These are phyloP conservation scores for Sarocladiaceae sp. DNA, from an alignment of 2,329 filamentous ascomycete species.

Conservation along the genomic window DNA sequence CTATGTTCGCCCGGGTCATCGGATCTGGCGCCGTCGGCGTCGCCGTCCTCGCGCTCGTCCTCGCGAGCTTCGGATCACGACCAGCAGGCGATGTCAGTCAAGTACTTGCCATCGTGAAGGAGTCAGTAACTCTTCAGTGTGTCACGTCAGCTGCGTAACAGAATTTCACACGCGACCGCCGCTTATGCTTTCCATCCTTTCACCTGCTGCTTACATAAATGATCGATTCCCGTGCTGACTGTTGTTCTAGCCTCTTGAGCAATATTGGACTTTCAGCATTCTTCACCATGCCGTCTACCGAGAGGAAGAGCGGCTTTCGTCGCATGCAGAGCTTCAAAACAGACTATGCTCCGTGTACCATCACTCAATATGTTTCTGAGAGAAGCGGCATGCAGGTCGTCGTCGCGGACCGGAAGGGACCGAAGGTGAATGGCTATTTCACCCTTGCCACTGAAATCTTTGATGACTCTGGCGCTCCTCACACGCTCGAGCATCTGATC, in stretches of 20 bases:
- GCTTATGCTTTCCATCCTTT: too few relatives aligned
- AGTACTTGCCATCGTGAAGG: too few relatives aligned
- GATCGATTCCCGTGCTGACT: too few relatives aligned
- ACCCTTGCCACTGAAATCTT: conserved; percentile 94
- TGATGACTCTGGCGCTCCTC: conserved; percentile 89
- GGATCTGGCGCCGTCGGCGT: too few relatives aligned
- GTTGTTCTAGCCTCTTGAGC: conserved; percentile 17
- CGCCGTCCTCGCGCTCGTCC: too few relatives aligned
- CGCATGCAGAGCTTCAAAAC: conserved; percentile 79
- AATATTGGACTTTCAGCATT: neutral
- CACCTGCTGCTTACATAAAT: too few relatives aligned
- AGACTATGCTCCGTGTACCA: conserved; percentile 80
- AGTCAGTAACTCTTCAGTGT: too few relatives aligned
- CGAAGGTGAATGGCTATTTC: conserved; percentile 95
- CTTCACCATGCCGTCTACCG: conserved; percentile 45
- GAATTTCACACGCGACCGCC: too few relatives aligned
- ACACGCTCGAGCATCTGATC: conserved; percentile 75
- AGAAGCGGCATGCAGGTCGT: conserved; percentile 92
- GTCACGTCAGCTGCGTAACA: too few relatives aligned
- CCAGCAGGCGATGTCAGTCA: too few relatives aligned
- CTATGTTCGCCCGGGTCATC: too few relatives aligned
- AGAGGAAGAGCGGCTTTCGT: conserved; percentile 60
- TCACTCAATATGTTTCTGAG: conserved; percentile 94
- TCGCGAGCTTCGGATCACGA: too few relatives aligned
- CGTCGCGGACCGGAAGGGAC: conserved; percentile 84